Evolutionary conservation across 306 rosid genomes (phyloP).

Genomic region (Senna siamea): DNA sequence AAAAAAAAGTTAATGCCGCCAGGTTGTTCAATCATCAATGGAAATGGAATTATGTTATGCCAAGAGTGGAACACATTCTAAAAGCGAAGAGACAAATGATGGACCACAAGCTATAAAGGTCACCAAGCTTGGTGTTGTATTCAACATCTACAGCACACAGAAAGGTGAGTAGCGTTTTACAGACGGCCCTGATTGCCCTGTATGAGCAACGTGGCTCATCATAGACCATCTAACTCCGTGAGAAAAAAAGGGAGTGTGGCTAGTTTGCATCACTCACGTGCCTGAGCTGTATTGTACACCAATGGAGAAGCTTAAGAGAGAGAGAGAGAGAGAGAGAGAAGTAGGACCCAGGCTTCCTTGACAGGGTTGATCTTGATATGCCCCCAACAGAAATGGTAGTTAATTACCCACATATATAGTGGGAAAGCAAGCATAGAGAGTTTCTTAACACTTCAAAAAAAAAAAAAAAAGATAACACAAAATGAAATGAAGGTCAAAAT

Average conservation of each 20-base stretch:
- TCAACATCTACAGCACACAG: conserved; percentile 16
- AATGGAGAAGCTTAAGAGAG: conserved; percentile 11
- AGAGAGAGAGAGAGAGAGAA: neutral
- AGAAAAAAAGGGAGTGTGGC: conserved; percentile 49
- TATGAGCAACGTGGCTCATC: conserved; percentile 52
- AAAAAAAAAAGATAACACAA: neutral
- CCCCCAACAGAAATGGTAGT: conserved; percentile 46
- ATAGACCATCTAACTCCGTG: conserved; percentile 37
- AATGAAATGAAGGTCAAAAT: conserved; percentile 15
- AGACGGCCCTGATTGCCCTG: conserved; percentile 35
- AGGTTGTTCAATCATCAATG: neutral
- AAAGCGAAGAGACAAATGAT: neutral
- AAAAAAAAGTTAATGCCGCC: neutral
- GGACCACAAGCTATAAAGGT: conserved; percentile 41
- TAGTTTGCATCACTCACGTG: conserved; percentile 58
- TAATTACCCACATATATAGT: neutral
- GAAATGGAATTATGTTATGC: neutral
- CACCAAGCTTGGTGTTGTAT: neutral
- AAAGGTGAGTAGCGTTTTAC: conserved; percentile 1
- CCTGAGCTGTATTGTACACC: conserved; percentile 44
- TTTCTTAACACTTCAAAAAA: conserved; percentile 4
- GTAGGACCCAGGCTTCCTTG: conserved; percentile 40
- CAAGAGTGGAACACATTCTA: neutral
- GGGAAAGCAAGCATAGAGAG: conserved; percentile 1
- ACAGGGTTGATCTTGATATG: conserved; percentile 51